A percentile compares a stretch with the other conserved stretches of the same genome.
These are phyloP conservation scores for Globisporangium parvum DNA, from an alignment of 352 stramenopile species.

Conservation along the genomic window DNA sequence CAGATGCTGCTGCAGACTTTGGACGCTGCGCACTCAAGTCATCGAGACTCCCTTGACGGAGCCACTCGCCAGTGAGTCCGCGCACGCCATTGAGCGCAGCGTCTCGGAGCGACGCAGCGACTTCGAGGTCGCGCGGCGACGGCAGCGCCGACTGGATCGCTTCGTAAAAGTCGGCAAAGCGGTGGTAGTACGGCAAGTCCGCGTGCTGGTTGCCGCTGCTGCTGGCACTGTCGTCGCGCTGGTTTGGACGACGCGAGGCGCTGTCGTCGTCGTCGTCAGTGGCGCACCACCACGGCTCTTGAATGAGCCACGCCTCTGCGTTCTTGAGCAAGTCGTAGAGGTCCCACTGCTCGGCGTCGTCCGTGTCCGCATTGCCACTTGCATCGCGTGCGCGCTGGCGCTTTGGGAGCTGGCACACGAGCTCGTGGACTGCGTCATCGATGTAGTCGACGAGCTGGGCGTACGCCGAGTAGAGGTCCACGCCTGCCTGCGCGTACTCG, in stretches of 20 bases:
- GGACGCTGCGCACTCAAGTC: conserved; percentile 30
- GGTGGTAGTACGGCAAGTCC: conserved; percentile 38
- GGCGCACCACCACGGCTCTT: conserved; percentile 48
- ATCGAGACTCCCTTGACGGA: conserved; percentile 31
- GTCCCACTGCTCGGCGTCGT: conserved; percentile 37
- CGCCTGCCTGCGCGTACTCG: conserved; percentile 35
- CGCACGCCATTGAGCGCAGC: conserved; percentile 30
- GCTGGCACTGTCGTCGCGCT: conserved; percentile 15
- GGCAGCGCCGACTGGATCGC: conserved; percentile 34
- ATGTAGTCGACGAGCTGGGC: conserved; percentile 37
- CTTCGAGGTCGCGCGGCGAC: conserved; percentile 36
- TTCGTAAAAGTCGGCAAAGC: conserved; percentile 44
- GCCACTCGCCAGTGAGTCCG: conserved; percentile 44
- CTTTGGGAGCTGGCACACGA: conserved; percentile 32
- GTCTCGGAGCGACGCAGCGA: conserved; percentile 33
- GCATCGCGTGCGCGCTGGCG: conserved; percentile 22
- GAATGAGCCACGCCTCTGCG: conserved; percentile 44
- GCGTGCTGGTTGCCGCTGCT: conserved; percentile 27
- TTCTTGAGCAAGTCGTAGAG: conserved; percentile 57
- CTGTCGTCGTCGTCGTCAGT: conserved; percentile 37
- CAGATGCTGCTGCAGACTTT: conserved; percentile 12
- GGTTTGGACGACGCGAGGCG: conserved; percentile 12
- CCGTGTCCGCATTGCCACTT: background rate
- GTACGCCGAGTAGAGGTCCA: conserved; percentile 34
- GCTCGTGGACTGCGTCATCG: conserved; percentile 37